Base-by-base conservation (phyloP, 495 filamentous ascomycete genomes). In the Tuber magnatum region DNA sequence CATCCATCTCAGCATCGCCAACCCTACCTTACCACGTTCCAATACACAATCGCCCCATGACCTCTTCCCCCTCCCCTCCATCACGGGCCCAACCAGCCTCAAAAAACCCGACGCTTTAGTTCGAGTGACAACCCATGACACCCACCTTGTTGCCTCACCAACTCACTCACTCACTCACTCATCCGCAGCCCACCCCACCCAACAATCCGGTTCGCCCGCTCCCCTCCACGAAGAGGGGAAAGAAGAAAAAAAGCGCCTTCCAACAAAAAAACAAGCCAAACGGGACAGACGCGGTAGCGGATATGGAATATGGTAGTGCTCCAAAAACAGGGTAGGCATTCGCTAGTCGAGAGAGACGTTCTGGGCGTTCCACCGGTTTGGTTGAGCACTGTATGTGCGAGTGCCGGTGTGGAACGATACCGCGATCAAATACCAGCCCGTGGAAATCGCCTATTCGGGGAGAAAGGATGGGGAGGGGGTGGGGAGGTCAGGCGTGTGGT, bases 111-210 rank as follows among this genome's bases (percentile, higher is more conserved):
- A 20, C 56, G 35, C 56, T 65, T n/a, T 10, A 28, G 56, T 35
- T 61, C 51, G 51, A 61, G 51, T 61, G 51, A 61, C 51, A 61
- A 16, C 51, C 51, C 28, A 61, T 61, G 51, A 61, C 51, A 61
- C 51, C n/a, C 22, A 61, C n/a, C 12, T 61, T 32, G 24, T 16
- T 61, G 12, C 51, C n/a, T n/a, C 51, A 32, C 51, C n/a, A 32
- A 32, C 28, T 32, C n/a, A 61, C 12, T 28, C 8, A 12, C 20
- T 22, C 44, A 48, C 51, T 56, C 51, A 32, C 51, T 61, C 51
- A 32, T 24, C n/a, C 51, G 7, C 51, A 61, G 28, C n/a, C n/a
- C 51, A 51, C 46, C 46, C 46, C 46, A 61, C 51, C 51, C 51
- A 61, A 22, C n/a, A 61, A 61, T 32, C n/a, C 12, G 51, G 51